Evolutionary conservation across 2,329 filamentous ascomycete species (phyloP).

Genomic region (Chrysosporium queenslandicum): DNA sequence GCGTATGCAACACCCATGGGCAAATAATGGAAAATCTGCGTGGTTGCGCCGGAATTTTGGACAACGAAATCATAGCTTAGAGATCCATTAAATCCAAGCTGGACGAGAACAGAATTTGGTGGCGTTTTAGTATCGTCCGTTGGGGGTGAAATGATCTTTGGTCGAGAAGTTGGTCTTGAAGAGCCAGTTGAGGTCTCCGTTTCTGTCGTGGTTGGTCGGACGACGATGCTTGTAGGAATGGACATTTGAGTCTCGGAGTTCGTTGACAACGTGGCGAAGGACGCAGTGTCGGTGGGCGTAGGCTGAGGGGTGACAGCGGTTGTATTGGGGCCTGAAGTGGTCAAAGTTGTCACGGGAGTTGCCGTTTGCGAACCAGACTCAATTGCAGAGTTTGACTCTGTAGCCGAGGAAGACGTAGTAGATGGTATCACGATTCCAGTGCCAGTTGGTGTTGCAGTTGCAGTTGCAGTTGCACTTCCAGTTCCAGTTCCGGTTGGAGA

Average conservation of each 20-base stretch:
- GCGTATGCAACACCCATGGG: conserved; percentile 61
- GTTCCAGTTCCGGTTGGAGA: neutral
- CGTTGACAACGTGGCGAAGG: conserved; percentile 10
- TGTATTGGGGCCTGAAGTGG: conserved; percentile 4
- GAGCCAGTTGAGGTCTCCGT: conserved; percentile 29
- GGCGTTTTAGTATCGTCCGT: conserved; percentile 49
- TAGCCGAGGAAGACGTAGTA: neutral
- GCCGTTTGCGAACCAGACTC: neutral
- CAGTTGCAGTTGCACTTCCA: conserved; percentile 1
- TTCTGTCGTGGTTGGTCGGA: conserved; percentile 21
- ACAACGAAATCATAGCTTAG: conserved; percentile 81
- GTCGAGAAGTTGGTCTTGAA: conserved; percentile 48
- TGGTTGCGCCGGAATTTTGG: conserved; percentile 57
- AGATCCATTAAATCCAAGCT: conserved; percentile 71
- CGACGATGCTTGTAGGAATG: conserved; percentile 19
- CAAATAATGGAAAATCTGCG: conserved; percentile 74
- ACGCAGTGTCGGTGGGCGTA: conserved; percentile 1
- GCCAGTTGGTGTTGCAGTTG: neutral
- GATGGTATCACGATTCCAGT: neutral
- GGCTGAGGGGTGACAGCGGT: conserved; percentile 10
- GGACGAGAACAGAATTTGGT: conserved; percentile 59
- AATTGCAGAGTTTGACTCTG: neutral
- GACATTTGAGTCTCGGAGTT: conserved; percentile 16
- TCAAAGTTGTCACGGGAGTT: neutral
- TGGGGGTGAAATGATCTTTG: conserved; percentile 64